Conservation (phyloP, 257 asterid species). For the Fraxinus quadrangulata region DNA sequence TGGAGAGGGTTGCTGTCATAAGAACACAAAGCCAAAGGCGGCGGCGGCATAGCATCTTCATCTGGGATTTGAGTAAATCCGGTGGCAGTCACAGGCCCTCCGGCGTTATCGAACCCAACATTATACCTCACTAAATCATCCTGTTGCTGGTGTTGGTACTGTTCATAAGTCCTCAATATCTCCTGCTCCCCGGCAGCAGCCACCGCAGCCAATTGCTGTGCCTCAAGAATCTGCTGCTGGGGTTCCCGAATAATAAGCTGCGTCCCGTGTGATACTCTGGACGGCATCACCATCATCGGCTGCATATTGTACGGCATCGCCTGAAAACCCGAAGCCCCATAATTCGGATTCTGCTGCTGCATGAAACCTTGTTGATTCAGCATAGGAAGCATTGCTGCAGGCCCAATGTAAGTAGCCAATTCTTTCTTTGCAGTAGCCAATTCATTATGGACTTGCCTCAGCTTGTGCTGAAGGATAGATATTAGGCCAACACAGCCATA, state of each 20-base stretch:
- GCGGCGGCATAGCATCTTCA: conserved; percentile 35
- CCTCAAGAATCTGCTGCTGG: conserved; percentile 23
- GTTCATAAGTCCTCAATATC: conserved; percentile 36
- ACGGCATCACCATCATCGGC: conserved; percentile 32
- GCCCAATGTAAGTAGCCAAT: conserved; percentile 49
- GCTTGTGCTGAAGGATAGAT: conserved; percentile 43
- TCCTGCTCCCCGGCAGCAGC: conserved; percentile 36
- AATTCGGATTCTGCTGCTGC: conserved; percentile 28
- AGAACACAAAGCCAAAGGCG: conserved; percentile 54
- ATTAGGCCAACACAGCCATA: conserved; percentile 64
- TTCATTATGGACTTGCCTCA: conserved; percentile 38
- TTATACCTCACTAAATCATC: conserved; percentile 45
- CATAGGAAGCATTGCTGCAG: conserved; percentile 39
- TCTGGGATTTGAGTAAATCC: conserved; percentile 49
- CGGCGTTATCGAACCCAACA: conserved; percentile 46
- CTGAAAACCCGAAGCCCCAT: conserved; percentile 19
- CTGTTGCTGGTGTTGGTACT: conserved; percentile 29
- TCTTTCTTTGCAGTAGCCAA: conserved; percentile 45
- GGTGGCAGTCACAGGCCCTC: conserved; percentile 40
- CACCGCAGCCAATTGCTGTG: conserved; percentile 26
- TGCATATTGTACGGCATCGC: conserved; percentile 37
- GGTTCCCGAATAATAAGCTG: conserved; percentile 36
- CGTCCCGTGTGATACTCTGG: conserved; percentile 23
- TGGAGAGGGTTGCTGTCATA: conserved; percentile 43
- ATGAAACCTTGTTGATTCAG: conserved; percentile 27